These are phyloP conservation scores for Aurantiochytrium sp. DNA, from an alignment of 108 stramenopile species.

Conservation along the genomic window DNA sequence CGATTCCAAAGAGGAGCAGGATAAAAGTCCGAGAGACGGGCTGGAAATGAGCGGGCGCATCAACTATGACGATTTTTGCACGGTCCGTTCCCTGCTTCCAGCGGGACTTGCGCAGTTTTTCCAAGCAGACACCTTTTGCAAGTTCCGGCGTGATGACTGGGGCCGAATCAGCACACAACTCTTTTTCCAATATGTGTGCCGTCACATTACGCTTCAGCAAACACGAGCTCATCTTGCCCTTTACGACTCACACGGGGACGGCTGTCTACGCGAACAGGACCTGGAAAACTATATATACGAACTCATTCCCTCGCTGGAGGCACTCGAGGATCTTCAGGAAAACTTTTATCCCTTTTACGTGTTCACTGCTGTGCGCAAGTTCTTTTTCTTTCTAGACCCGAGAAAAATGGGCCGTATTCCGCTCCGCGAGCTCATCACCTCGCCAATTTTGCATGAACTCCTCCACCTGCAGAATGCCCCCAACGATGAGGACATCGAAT, in stretches of 20 bases:
- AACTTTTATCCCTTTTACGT: constrained; percentile 50
- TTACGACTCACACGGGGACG: constrained; percentile 29
- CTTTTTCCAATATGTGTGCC: constrained; percentile 20
- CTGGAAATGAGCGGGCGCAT: background rate
- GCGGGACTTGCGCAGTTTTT: background rate
- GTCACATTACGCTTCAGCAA: background rate
- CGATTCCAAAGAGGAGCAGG: background rate
- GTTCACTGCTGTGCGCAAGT: constrained; percentile 48
- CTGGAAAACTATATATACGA: constrained; percentile 47
- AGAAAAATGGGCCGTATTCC: constrained; percentile 27
- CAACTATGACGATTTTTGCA: constrained; percentile 29
- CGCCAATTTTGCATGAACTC: constrained; percentile 30
- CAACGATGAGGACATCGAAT: background rate
- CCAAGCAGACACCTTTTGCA: background rate
- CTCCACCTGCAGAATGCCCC: background rate
- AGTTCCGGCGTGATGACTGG: background rate
- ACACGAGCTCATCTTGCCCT: constrained; percentile 7
- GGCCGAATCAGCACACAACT: background rate
- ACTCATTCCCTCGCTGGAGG: constrained; percentile 34
- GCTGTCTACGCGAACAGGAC: constrained; percentile 35
- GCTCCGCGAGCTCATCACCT: constrained; percentile 25
- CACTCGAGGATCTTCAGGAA: constrained; percentile 29
- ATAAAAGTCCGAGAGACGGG: too few species aligned
- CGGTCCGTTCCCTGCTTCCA: background rate
- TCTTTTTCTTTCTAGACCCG: constrained; percentile 55